Evolutionary conservation across 495 filamentous ascomycete genomes (phyloP), one percentile per base, ranked within the genome.

Genomic region (Monascus purpureus): DNA sequence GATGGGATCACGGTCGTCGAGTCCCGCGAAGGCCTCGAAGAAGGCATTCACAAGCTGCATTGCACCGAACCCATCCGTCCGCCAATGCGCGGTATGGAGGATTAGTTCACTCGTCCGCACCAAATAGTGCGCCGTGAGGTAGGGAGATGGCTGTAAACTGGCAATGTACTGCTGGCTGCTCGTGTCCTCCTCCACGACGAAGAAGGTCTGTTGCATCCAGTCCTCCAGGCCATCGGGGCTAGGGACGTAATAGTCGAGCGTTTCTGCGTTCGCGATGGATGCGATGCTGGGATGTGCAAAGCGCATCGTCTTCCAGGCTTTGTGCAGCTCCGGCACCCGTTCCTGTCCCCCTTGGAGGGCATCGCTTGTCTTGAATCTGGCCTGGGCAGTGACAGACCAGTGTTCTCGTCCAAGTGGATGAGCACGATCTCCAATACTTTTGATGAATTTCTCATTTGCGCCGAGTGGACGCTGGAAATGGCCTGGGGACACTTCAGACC

Each of bases 211-310:
- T 19, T 36, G 18, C 1, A 34, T 23, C 53, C 51, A 57, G 33
- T 47, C 22, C 8, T 41, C 33, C 4, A 57, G 40, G 9, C 23
- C 32, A 6, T 25, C 18, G 9, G 20, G 23, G 24, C 33, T 22
- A 24, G 48, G 53, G 12, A 47, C 38, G 17, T 19, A 25, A 26
- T 55, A 57, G 19, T 41, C 28, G 18, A 50, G 19, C 8, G 32
- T 39, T 12, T 43, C 38, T 13, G 31, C 36, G 13, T 37, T 29
- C 13, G 46, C 31, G 11, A 37, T 38, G 13, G 40, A 31, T 17
- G 50, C 50, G 12, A 57, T 45, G 36, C 40, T 47, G 17, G 51
- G 51, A 28, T 57, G 49, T 13, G 44, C 31, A 28, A 57, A 57
- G 9, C 53, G 53, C 18, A 57, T 32, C 12, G 33, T 11, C 25